Percentiles rank a stretch among this genome's conserved stretches.
Conservation (phyloP, 2,329 filamentous ascomycete species). For the Shiraia sp. region DNA sequence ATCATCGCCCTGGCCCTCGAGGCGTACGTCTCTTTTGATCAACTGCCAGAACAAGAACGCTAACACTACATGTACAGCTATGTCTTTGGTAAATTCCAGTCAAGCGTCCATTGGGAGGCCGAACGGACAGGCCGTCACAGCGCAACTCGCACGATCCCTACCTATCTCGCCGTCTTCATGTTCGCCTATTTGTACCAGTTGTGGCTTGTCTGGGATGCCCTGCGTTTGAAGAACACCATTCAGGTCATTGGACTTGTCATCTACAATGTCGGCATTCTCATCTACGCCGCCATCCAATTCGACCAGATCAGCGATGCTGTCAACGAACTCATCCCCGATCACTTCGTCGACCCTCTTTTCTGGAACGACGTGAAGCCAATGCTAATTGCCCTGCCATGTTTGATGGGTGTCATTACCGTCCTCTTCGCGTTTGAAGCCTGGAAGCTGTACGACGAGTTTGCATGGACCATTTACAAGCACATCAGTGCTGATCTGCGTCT, state of each 20-base stretch:
- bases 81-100: slow-evolving; percentile 86
- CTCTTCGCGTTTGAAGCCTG: slow-evolving; percentile 78
- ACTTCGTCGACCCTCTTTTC: slow-evolving; percentile 58
- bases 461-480: slow-evolving; percentile 99
- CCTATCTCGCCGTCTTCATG: slow-evolving; percentile 94
- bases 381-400: slow-evolving; percentile 80
- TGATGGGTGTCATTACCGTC: slow-evolving; percentile 77
- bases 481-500: slow-evolving; percentile 96
- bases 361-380: slow-evolving; percentile 74
- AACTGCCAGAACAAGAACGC: slow-evolving; percentile 2
- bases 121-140: slow-evolving; percentile 41
- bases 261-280: slow-evolving; percentile 86
- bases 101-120: slow-evolving; percentile 52
- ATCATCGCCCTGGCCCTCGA: slow-evolving; percentile 81
- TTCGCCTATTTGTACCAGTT: slow-evolving; percentile 95
- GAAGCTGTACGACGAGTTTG: slow-evolving; percentile 98
- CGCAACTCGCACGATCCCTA: slow-evolving; percentile 74
- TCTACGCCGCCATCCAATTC: slow-evolving; percentile 92
- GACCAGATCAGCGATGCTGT: slow-evolving; percentile 85
- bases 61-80: slow-evolving; percentile 61
- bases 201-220: slow-evolving; percentile 86
- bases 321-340: slow-evolving; percentile 50
- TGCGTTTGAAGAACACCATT: slow-evolving; percentile 96
- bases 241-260: slow-evolving; percentile 94
- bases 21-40: slow-evolving; percentile 63